Base-by-base conservation (phyloP, 257 asterid species). In the Rhazya stricta region DNA sequence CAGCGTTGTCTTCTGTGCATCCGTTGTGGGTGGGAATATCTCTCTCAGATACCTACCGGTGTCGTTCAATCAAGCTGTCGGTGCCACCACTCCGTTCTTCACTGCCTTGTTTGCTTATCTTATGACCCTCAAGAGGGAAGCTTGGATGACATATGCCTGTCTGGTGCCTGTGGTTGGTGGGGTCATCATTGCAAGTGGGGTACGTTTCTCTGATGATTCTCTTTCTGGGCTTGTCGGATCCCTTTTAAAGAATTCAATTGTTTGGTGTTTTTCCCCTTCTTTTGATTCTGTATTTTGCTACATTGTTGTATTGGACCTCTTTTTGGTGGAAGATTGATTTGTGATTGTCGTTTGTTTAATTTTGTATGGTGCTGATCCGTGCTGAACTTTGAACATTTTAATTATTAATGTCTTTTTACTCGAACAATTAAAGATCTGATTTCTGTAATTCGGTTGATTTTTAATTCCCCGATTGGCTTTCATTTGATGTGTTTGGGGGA, bases 111-210 rank as follows among this genome's bases (percentile, higher is more conserved):
- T 94, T 76, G 99, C 99, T 10, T 94, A 89, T 75, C 50, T 89
- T 54, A 84, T 94, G 85, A 90, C 99, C 65, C 67, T 82, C 27
- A 94, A 94, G 83, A 81, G 85, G 80, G 99, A 94, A 82, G 90
- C 89, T 5, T 92, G 97, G 95, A 77, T 86, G 73, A 92, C 96
- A 15, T 94, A 94, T 78, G 83, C 87, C 41, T 89, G 92, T 68
- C 97, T 94, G 65, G 90, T 90, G 0, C 99, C 98, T 60, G 99
- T 94, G 19, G 97, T 94, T 69, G 87, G 88, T 56, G 99, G 99
- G 21, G 97, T 94, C 79, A 89, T 94, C 72, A 86, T 94, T 83
- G 98, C 97, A 9, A 94, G 97, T 74, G 97, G 97, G 97, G 98
- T 94, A 86, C 67, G 91, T 37, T 53, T 48, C 8, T 32, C 13